Percentiles rank a stretch among this genome's conserved stretches.
These are phyloP conservation scores for Lactarius hatsudake DNA, from an alignment of 768 basidiomycete species.

Conservation along the genomic window DNA sequence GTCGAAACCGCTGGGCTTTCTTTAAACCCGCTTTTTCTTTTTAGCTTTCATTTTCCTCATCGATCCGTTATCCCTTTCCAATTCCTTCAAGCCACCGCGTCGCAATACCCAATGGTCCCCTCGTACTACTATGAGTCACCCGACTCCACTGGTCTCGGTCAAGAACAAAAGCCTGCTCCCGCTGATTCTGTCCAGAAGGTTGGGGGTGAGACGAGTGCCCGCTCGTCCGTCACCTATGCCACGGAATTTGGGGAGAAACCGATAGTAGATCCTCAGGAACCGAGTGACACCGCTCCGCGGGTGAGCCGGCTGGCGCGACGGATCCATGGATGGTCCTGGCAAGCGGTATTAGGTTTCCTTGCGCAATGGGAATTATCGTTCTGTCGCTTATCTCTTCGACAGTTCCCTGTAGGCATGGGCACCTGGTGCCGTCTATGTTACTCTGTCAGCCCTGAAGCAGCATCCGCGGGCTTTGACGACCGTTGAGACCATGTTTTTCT, in stretches of 20 bases:
- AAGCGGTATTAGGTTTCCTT: constrained; percentile 39
- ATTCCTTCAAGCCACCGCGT: neutral
- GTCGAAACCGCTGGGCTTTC: constrained; percentile 4
- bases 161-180: neutral
- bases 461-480: constrained; percentile 35
- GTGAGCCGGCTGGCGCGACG: constrained; percentile 39
- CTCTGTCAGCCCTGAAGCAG: constrained; percentile 41
- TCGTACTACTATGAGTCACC: neutral
- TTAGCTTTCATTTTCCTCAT: neutral
- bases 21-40: neutral
- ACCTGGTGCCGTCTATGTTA: constrained; percentile 51
- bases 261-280: neutral
- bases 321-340: constrained; percentile 53
- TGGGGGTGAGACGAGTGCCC: neutral
- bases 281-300: neutral
- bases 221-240: neutral
- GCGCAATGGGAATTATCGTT: neutral
- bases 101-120: neutral
- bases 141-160: neutral
- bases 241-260: neutral
- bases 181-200: neutral
- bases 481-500: constrained; percentile 46
- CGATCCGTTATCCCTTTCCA: neutral
- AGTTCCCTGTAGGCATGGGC: constrained; percentile 52
- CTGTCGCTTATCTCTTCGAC: constrained; percentile 8